Base-by-base conservation (phyloP, 192 early-diverging fungal genomes). In the Coemansia sp. region DNA sequence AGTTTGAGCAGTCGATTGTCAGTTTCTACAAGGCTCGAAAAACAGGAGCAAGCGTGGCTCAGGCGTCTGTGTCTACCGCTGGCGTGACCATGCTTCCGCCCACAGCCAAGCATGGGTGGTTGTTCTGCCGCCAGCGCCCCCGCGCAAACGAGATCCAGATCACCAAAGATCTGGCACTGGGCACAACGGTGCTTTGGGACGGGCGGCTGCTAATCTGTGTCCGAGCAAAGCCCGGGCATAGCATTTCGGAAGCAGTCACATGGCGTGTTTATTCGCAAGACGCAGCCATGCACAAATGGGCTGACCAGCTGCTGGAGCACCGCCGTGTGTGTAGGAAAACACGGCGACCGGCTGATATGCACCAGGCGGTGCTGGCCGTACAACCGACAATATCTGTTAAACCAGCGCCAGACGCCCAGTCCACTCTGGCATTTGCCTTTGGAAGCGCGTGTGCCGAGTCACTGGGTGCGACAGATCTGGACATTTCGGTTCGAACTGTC, bases 91-190 rank as follows among this genome's bases (percentile, higher is more conserved):
- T 67, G 64, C 51, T 67, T 51, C 58, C 64, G 4, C 68, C 77
- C 3, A 68, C 56, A 9, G 20, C 57, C 19, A 63, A 49, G 15
- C 71, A 31, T 40, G 68, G 67, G 12, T 73, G 67, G 68, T n/a
- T 79, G 37, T 64, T 79, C 47, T 73, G 64, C 34, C 71, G 77
- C 56, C 77, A 79, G 37, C 38, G 53, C 34, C 71, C 71, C 38
- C 67, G 77, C 10, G 17, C 47, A 2, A 57, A 36, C 47, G 77
- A 74, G 49, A 61, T 74, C 38, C 23, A 17, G n/a, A 36, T 53
- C 4, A 12, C 14, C 10, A 21, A 14, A 3, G 26, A 19, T 12
- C 15, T 61, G 3, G 6, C 47, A 2, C 6, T 74, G 5, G 67
- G 61, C 51, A 15, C 68, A 5, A 17, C 64, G 1, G 61, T 51